A percentile compares a stretch with the other conserved stretches of the same genome.
Evolutionary conservation across 1,284 basidiomycete genomes (phyloP).

Genomic region (Apiotrichum akiyoshidainum): DNA sequence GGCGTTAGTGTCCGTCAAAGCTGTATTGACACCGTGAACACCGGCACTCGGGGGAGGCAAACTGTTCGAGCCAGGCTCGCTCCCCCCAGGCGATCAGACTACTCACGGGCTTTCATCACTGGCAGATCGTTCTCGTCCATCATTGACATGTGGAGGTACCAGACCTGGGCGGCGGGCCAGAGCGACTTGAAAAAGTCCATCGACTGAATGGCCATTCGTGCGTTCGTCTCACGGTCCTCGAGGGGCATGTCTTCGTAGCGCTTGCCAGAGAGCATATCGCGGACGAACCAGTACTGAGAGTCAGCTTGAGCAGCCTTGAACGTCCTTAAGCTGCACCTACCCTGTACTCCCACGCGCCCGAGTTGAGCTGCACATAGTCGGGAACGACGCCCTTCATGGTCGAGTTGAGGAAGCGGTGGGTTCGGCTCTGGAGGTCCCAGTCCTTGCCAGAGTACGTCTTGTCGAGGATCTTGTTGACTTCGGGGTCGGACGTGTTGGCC

Average conservation of each 20-base stretch:
- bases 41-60: no score
- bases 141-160: constrained; percentile 14
- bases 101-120: constrained; percentile 7
- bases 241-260: constrained; percentile 4
- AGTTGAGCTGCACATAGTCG: constrained; percentile 11
- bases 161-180: constrained; percentile 7
- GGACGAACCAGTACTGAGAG: constrained; percentile 6
- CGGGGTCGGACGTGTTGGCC: constrained; percentile 7
- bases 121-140: constrained; percentile 9
- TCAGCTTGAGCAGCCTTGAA: neutral
- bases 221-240: constrained; percentile 5
- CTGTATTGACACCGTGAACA: no score
- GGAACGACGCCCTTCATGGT: constrained; percentile 2
- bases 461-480: constrained; percentile 6
- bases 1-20: neutral
- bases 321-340: neutral
- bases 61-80: no score
- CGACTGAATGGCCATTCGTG: constrained; percentile 2
- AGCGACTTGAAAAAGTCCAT: neutral
- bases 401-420: constrained; percentile 1
- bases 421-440: constrained; percentile 9
- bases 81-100: no score
- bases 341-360: constrained; percentile 10
- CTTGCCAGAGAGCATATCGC: constrained; percentile 2
- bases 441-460: constrained; percentile 4